Percentiles rank a stretch among this genome's conserved stretches.
Evolutionary conservation across 768 basidiomycete genomes (phyloP).

Genomic region (Ramaria rubella): DNA sequence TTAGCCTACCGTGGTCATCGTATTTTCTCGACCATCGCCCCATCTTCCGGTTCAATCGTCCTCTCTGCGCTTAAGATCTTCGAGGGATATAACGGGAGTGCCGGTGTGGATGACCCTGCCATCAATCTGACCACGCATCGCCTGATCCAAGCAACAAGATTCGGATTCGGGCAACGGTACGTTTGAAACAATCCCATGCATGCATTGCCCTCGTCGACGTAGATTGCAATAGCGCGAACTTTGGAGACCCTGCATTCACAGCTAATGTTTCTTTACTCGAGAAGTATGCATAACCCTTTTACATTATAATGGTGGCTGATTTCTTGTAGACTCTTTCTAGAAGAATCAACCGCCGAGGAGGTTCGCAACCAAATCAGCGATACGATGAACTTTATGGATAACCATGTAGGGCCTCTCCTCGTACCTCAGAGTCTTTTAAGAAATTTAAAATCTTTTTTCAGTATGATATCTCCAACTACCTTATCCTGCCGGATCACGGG

Average conservation of each 20-base stretch:
- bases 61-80: slow-evolving; percentile 31
- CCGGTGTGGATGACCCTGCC: slow-evolving; percentile 17
- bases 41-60: slow-evolving; percentile 34
- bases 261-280: slow-evolving; percentile 32
- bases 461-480: slow-evolving; percentile 30
- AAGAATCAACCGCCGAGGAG: slow-evolving; percentile 19
- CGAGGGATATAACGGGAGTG: slow-evolving; percentile 26
- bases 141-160: slow-evolving; percentile 30
- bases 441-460: slow-evolving; percentile 9
- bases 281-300: slow-evolving; percentile 14
- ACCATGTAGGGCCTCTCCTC: not conserved
- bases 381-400: slow-evolving; percentile 21
- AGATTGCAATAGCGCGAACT: slow-evolving; percentile 18
- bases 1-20: slow-evolving; percentile 20
- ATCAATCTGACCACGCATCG: slow-evolving; percentile 30
- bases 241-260: slow-evolving; percentile 34
- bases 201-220: not conserved
- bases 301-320: not conserved
- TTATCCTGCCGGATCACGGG: slow-evolving; percentile 26
- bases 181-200: not conserved
- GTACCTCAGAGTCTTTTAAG: not conserved
- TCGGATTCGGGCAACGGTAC: slow-evolving; percentile 27
- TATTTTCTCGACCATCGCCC: slow-evolving; percentile 30
- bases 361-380: slow-evolving; percentile 23
- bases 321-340: slow-evolving; percentile 14